phyloP scores from a whole-genome alignment of 2,329 filamentous ascomycete species.

The Colletotrichum costaricense region DNA sequence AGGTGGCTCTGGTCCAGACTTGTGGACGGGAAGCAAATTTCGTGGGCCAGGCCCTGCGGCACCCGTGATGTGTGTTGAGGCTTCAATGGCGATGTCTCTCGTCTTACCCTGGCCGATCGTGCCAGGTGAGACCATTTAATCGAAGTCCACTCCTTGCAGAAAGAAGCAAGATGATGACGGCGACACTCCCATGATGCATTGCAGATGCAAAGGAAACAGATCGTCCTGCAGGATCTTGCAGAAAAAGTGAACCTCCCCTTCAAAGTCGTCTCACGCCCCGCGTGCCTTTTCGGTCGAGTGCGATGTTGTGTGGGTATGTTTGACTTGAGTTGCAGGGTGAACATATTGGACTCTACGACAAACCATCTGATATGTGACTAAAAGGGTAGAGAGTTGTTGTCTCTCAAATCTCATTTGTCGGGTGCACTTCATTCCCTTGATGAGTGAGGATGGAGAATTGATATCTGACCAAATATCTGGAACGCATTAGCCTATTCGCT shows the following conservation, averaged over 20 bases:
- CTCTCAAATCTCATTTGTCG: not conserved
- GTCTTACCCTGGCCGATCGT: not conserved
- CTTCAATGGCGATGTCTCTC: not conserved
- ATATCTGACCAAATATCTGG: constrained; percentile 25
- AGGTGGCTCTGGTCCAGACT: not conserved
- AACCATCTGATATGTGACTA: not conserved
- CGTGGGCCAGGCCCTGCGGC: not conserved
- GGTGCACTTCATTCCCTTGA: constrained; percentile 16
- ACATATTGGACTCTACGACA: not conserved
- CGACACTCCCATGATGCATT: constrained; percentile 1
- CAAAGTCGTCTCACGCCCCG: not conserved
- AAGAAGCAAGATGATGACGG: constrained; percentile 5
- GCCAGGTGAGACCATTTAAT: constrained; percentile 7
- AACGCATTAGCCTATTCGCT: constrained; percentile 8
- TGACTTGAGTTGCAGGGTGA: not conserved
- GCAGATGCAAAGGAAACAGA: constrained; percentile 11
- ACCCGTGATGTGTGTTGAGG: not conserved
- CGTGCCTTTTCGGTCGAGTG: not conserved
- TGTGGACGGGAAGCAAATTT: not conserved
- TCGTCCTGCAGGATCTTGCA: constrained; percentile 33
- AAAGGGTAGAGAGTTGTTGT: not conserved
- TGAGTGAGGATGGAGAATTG: constrained; percentile 1
- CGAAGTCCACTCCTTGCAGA: constrained; percentile 7
- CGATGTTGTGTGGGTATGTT: not conserved
- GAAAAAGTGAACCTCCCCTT: not conserved